Conservation (phyloP, 2,329 filamentous ascomycete genomes). For the Setomelanomma holmii region DNA sequence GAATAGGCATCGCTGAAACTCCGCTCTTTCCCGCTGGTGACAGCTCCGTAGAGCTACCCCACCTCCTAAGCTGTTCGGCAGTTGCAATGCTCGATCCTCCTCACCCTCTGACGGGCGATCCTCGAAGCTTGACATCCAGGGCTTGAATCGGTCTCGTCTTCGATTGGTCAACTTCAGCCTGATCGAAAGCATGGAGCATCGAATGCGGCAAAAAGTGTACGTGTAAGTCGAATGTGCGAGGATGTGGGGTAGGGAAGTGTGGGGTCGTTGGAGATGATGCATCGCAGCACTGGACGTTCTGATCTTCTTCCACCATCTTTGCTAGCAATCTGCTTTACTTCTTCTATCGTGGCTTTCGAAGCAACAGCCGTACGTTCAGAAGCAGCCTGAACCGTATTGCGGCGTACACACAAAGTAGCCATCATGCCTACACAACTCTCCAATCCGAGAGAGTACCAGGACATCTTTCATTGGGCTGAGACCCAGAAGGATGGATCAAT, state of each 20-base stretch:
- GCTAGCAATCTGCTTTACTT: not conserved
- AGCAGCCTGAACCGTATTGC: too few species aligned
- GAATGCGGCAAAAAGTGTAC: not conserved
- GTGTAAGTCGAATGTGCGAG: not conserved
- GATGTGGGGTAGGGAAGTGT: constrained; percentile 17
- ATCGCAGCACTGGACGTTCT: constrained; percentile 8
- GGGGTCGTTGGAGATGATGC: constrained; percentile 3
- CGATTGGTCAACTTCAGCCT: constrained; percentile 22
- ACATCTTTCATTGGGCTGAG: constrained; percentile 61
- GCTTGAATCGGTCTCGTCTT: constrained; percentile 11
- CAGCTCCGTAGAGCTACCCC: constrained; percentile 15
- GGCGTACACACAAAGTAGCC: not conserved
- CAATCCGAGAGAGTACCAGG: constrained; percentile 48
- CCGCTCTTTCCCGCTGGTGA: constrained; percentile 15
- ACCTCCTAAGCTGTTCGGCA: constrained; percentile 36
- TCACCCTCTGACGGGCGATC: not conserved
- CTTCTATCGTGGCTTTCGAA: too few species aligned
- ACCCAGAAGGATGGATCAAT: constrained; percentile 65
- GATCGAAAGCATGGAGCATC: not conserved
- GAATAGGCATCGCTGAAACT: constrained; percentile 16
- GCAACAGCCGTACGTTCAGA: too few species aligned
- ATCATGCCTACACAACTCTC: constrained; percentile 36
- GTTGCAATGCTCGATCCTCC: constrained; percentile 18
- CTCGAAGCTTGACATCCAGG: not conserved
- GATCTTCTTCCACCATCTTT: not conserved